phyloP scores from a whole-genome alignment of 1,284 basidiomycete genomes.

The Rhodotorula sp. region DNA sequence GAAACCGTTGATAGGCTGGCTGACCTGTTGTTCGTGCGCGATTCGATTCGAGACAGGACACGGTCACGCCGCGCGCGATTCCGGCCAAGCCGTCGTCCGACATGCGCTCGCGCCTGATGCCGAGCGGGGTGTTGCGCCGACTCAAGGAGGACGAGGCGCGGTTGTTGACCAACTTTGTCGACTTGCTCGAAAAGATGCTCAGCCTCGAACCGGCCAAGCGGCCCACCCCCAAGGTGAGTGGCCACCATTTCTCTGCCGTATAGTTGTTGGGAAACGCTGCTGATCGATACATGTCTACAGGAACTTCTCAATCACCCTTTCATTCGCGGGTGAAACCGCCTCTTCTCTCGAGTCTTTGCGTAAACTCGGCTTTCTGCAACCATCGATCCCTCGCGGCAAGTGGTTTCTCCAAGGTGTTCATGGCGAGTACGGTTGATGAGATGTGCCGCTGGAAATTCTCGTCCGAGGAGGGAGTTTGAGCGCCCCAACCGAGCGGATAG shows the following conservation, averaged over 20 bases:
- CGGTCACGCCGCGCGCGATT: conserved; percentile 74
- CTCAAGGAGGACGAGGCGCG: conserved; percentile 85
- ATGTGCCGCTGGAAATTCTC: too few relatives aligned
- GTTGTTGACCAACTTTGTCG: conserved; percentile 77
- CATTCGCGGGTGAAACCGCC: conserved; percentile 23
- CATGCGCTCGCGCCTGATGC: conserved; percentile 76
- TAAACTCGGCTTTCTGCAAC: neutral
- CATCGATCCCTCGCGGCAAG: neutral
- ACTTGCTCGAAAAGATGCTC: conserved; percentile 87
- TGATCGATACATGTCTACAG: conserved; percentile 2
- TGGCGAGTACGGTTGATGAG: too few relatives aligned
- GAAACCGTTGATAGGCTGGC: too few relatives aligned
- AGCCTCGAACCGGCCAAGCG: conserved; percentile 83
- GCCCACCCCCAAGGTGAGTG: conserved; percentile 36
- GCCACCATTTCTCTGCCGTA: neutral
- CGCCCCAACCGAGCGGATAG: too few relatives aligned
- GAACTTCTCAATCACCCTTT: conserved; percentile 39
- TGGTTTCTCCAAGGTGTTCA: too few relatives aligned
- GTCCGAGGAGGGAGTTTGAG: too few relatives aligned
- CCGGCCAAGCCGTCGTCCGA: conserved; percentile 75
- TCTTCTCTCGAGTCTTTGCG: neutral
- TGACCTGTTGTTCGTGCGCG: neutral
- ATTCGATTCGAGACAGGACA: conserved; percentile 58
- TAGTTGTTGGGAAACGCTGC: neutral
- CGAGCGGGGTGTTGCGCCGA: conserved; percentile 64